Percentiles rank a stretch among this genome's conserved stretches.
Evolutionary conservation across 2,329 filamentous ascomycete species (phyloP).

Genomic region (Epichloe gansuensis): DNA sequence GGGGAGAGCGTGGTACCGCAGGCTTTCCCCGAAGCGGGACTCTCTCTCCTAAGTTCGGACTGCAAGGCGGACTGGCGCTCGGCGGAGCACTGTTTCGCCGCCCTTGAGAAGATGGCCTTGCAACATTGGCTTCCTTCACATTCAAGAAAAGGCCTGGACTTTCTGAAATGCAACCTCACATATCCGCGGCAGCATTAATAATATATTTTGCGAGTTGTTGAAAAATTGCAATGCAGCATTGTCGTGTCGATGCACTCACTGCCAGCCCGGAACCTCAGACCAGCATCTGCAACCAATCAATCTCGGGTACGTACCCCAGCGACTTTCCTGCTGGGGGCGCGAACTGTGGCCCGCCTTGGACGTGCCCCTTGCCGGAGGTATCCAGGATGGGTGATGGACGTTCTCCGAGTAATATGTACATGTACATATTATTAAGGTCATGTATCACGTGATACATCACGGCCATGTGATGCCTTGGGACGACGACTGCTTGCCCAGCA

Average conservation of each 20-base stretch:
- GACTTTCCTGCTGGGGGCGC: not conserved
- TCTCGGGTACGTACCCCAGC: not conserved
- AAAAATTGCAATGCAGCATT: not conserved
- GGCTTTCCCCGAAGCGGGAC: constrained; percentile 27
- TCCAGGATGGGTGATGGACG: not conserved
- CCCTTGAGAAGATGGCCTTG: not conserved
- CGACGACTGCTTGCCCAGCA: too few species aligned
- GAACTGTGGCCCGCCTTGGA: not conserved
- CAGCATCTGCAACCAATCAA: not conserved
- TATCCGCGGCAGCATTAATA: not conserved
- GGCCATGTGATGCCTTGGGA: too few species aligned
- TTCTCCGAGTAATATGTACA: too few species aligned
- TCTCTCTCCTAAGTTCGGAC: constrained; percentile 11
- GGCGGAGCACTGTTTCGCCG: constrained; percentile 6
- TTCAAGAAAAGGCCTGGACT: not conserved
- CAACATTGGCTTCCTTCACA: not conserved
- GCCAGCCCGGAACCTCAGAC: not conserved
- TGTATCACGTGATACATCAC: not conserved
- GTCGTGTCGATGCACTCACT: not conserved
- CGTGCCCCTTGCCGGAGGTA: not conserved
- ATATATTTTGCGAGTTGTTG: not conserved
- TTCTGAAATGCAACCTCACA: not conserved
- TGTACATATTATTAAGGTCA: not conserved
- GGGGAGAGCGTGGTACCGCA: constrained; percentile 24
- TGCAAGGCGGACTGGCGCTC: constrained; percentile 9